phyloP scores from a whole-genome alignment of 2,329 filamentous ascomycete genomes.

The Aspergillus ibericus region DNA sequence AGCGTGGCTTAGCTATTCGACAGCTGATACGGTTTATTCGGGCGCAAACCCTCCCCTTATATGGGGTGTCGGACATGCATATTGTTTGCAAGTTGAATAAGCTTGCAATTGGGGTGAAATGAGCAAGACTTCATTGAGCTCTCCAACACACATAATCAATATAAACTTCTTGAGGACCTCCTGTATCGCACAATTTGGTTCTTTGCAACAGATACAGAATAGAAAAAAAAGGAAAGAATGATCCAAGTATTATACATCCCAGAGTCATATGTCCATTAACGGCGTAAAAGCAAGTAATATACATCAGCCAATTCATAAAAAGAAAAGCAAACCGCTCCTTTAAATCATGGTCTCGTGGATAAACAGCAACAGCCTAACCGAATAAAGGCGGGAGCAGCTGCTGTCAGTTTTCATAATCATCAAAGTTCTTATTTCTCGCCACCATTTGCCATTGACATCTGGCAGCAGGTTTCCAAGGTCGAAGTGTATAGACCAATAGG shows the following conservation, averaged over 20 bases:
- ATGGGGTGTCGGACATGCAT: too few relatives aligned
- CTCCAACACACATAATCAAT: background rate
- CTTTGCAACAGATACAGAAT: background rate
- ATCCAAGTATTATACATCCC: background rate
- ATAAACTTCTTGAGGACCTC: background rate
- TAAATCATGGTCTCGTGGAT: background rate
- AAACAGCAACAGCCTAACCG: background rate
- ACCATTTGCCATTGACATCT: background rate
- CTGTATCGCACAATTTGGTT: too few relatives aligned
- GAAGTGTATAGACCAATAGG: background rate
- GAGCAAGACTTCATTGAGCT: too few relatives aligned
- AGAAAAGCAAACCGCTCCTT: background rate
- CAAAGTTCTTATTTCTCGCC: background rate
- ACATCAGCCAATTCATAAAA: background rate
- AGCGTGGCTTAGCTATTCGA: too few relatives aligned
- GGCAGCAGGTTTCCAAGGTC: background rate
- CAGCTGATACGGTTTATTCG: too few relatives aligned
- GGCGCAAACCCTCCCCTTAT: too few relatives aligned
- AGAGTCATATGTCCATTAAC: background rate
- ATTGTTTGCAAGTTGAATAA: too few relatives aligned
- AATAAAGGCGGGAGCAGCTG: background rate
- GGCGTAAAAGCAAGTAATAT: background rate
- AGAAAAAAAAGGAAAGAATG: background rate
- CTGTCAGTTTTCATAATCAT: background rate
- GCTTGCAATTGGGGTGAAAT: too few relatives aligned